Percentiles rank a stretch among this genome's conserved stretches.
phyloP scores from a whole-genome alignment of 345 rosid species.

The Citrus reticulata region DNA sequence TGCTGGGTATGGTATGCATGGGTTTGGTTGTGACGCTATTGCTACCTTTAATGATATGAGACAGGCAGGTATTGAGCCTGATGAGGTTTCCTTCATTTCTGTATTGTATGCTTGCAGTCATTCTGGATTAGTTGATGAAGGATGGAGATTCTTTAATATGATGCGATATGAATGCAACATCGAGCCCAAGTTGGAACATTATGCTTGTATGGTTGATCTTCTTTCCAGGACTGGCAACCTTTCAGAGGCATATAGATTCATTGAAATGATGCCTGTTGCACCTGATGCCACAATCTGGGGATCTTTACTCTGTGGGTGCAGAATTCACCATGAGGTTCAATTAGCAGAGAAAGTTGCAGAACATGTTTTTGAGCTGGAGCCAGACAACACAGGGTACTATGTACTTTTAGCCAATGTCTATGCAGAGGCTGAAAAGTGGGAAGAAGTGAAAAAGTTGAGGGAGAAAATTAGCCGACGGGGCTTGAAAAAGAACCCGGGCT shows the following conservation, averaged over 20 bases:
- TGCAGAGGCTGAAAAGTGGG: slow-evolving; percentile 74
- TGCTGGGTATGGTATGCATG: slow-evolving; percentile 85
- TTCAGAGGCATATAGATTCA: slow-evolving; percentile 46
- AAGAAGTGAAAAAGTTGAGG: slow-evolving; percentile 50
- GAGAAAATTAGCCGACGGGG: slow-evolving; percentile 46
- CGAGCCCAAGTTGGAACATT: slow-evolving; percentile 62
- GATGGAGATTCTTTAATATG: slow-evolving; percentile 64
- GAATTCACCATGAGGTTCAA: slow-evolving; percentile 58
- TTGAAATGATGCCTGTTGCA: slow-evolving; percentile 57
- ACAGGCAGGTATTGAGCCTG: slow-evolving; percentile 42
- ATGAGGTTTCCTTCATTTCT: slow-evolving; percentile 64
- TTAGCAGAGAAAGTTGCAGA: slow-evolving; percentile 72
- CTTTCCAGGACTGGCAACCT: slow-evolving; percentile 57
- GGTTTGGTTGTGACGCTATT: slow-evolving; percentile 67
- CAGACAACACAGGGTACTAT: slow-evolving; percentile 62
- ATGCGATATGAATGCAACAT: slow-evolving; percentile 62
- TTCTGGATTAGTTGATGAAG: slow-evolving; percentile 68
- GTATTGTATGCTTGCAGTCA: slow-evolving; percentile 68
- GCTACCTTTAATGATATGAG: slow-evolving; percentile 47
- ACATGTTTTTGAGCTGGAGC: slow-evolving; percentile 58
- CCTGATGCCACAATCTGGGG: slow-evolving; percentile 81
- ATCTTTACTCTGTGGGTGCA: slow-evolving; percentile 64
- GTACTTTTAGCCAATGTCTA: slow-evolving; percentile 67
- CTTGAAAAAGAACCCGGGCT: slow-evolving; percentile 62
- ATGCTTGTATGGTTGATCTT: slow-evolving; percentile 72